A percentile compares a stretch with the other conserved stretches of the same genome.
These are phyloP conservation scores for Citrus hindsii DNA, from an alignment of 345 rosid genomes.

Conservation along the genomic window DNA sequence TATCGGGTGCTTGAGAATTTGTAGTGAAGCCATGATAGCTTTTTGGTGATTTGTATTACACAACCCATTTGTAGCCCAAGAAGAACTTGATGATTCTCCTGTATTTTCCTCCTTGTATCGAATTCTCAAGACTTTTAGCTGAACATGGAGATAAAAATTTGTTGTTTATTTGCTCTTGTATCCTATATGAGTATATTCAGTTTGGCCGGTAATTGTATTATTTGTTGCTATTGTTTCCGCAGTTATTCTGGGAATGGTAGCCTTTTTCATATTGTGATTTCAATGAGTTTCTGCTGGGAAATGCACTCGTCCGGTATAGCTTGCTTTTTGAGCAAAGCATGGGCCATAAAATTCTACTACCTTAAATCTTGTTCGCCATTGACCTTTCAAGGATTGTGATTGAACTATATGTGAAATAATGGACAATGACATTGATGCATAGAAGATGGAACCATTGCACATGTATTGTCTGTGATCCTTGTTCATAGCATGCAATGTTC, in stretches of 20 bases:
- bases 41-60: too few species aligned
- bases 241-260: not conserved
- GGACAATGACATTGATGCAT: not conserved
- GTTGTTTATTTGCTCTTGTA: not conserved
- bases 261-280: not conserved
- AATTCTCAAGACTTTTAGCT: not conserved
- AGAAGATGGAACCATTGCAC: not conserved
- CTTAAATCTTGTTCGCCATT: not conserved
- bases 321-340: not conserved
- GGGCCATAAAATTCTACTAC: not conserved
- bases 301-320: not conserved
- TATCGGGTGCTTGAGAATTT: not conserved
- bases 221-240: not conserved
- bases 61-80: not conserved
- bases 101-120: not conserved
- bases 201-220: too few species aligned
- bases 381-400: not conserved
- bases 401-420: not conserved
- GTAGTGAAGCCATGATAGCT: not conserved
- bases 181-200: too few species aligned
- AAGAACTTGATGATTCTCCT: not conserved
- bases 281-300: not conserved
- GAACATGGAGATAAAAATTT: slow-evolving; percentile 3
- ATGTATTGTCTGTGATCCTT: not conserved
- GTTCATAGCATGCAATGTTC: not conserved